Conservation (phyloP, 2,329 filamentous ascomycete species). For the Gremmenia infestans region DNA sequence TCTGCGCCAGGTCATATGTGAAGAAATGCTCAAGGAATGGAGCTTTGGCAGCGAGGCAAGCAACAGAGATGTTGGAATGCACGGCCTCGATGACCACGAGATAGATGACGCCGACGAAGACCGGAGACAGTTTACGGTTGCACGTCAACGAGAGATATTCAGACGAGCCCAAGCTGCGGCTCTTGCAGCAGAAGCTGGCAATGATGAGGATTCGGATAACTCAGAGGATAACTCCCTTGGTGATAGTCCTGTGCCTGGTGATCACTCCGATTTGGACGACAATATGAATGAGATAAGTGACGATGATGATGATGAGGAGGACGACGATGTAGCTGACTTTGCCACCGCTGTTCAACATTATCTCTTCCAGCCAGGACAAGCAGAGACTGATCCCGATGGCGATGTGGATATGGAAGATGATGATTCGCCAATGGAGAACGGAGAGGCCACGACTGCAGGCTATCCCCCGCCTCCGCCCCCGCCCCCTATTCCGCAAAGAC, state of each 20-base stretch:
- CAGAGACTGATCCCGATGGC: conserved; percentile 36
- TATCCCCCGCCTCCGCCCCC: conserved; percentile 66
- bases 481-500: conserved; percentile 40
- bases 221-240: conserved; percentile 27
- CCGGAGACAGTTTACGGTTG: conserved; percentile 12
- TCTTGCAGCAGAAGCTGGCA: conserved; percentile 17
- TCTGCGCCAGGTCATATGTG: conserved; percentile 76
- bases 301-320: conserved; percentile 40
- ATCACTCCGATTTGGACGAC: conserved; percentile 20
- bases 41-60: conserved; percentile 75
- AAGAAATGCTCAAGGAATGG: conserved; percentile 88
- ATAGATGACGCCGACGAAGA: conserved; percentile 34
- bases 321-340: conserved; percentile 29
- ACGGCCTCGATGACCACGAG: conserved; percentile 79
- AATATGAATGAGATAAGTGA: background rate
- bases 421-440: conserved; percentile 63
- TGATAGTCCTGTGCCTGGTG: conserved; percentile 26
- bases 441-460: conserved; percentile 73
- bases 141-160: conserved; percentile 12
- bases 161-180: conserved; percentile 13
- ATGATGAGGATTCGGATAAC: conserved; percentile 24
- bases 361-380: conserved; percentile 28
- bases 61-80: conserved; percentile 71
- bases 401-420: conserved; percentile 41
- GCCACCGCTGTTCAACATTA: conserved; percentile 2